Evolutionary conservation across 202 grass and related monocot genomes (phyloP).

Genomic region (Zizania palustris): DNA sequence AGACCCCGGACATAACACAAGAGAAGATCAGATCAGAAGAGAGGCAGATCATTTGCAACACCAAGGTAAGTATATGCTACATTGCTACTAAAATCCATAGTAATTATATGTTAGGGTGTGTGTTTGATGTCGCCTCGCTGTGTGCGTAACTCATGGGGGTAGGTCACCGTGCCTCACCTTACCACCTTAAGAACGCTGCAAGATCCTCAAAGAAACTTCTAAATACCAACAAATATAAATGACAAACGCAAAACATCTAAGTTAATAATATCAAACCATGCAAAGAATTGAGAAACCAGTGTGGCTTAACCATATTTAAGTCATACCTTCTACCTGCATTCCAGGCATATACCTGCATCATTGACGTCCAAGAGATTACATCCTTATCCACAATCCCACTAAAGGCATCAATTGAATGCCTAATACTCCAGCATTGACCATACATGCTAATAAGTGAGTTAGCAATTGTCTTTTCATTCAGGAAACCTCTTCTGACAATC

Average conservation of each 20-base stretch:
- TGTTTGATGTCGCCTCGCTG: too few species aligned
- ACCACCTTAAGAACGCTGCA: too few species aligned
- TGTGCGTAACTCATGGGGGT: too few species aligned
- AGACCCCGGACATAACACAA: too few species aligned
- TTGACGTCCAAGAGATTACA: conserved; percentile 71
- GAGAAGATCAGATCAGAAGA: too few species aligned
- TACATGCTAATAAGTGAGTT: conserved; percentile 74
- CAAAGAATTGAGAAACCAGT: conserved; percentile 1
- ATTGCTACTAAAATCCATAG: too few species aligned
- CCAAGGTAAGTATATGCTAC: too few species aligned
- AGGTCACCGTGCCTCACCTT: too few species aligned
- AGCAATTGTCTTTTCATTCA: conserved; percentile 41
- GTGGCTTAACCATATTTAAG: conserved; percentile 7
- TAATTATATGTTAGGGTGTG: too few species aligned
- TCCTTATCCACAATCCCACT: conserved; percentile 53
- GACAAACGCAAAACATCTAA: conserved; percentile 26
- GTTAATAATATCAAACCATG: conserved; percentile 14
- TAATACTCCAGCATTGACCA: conserved; percentile 56
- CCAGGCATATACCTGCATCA: conserved; percentile 75
- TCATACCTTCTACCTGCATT: conserved; percentile 50
- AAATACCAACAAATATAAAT: conserved; percentile 14
- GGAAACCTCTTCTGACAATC: conserved; percentile 71
- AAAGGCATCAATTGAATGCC: conserved; percentile 49
- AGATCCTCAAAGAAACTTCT: conserved; percentile 3
- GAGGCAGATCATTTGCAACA: too few species aligned